Evolutionary conservation across 768 basidiomycete genomes (phyloP).

Genomic region (Tricholoma terreum): DNA sequence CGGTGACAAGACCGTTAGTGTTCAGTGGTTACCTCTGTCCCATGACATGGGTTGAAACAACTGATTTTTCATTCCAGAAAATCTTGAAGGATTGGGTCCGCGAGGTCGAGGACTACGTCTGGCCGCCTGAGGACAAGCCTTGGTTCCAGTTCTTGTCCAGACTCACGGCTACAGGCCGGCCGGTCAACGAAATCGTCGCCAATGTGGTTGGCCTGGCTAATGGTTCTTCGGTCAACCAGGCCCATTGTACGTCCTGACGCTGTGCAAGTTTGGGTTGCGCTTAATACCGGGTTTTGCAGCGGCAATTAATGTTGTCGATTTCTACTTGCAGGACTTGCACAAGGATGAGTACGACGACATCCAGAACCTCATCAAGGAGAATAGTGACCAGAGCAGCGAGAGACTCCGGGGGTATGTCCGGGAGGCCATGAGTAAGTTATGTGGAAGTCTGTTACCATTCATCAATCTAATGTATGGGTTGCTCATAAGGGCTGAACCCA

Average conservation of each 20-base stretch:
- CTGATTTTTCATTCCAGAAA: no score
- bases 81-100: no score
- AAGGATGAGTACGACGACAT: constrained; percentile 39
- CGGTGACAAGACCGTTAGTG: no score
- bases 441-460: no score
- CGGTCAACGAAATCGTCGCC: constrained; percentile 39
- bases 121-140: constrained; percentile 25
- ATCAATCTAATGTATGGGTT: no score
- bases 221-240: constrained; percentile 42
- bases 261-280: no score
- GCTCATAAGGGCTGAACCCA: no score
- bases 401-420: constrained; percentile 45
- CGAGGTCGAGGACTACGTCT: neutral
- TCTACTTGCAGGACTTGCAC: constrained; percentile 46
- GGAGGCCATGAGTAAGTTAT: constrained; percentile 54
- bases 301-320: constrained; percentile 48
- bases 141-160: constrained; percentile 37
- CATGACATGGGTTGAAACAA: no score
- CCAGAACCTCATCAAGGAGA: constrained; percentile 29
- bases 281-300: no score
- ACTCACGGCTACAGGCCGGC: constrained; percentile 34
- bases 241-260: no score
- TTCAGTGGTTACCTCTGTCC: no score
- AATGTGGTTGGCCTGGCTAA: constrained; percentile 46
- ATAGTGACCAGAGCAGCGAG: constrained; percentile 30